Base-by-base conservation (phyloP, 768 basidiomycete species). In the Boletus fagicola region DNA sequence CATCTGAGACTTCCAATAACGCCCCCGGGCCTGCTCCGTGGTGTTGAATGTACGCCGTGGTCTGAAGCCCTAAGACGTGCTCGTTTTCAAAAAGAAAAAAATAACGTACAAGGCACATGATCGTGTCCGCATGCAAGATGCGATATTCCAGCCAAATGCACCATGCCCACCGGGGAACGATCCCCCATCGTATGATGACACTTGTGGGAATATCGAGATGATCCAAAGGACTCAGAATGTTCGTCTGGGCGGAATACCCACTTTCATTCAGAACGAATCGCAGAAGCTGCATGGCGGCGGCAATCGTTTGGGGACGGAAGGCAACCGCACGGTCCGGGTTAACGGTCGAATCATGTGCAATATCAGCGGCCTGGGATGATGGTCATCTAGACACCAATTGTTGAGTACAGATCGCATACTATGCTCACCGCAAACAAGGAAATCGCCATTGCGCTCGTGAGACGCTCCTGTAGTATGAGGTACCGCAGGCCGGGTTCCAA, bases 101-200 rank as follows among this genome's bases (percentile, higher is more conserved):
- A 22, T 33, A 16, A 66, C 79, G 63, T 62, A 87, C 88, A 57
- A 86, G 62, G 47, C 67, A 66, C 5, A 76, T 68, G 46, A 87
- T 74, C 30, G 72, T 72, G 52, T 86, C 85, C 2, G 78, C 72
- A 36, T 83, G 70, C 30, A 78, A 75, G 39, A 74, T 66, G 22
- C 82, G 77, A 56, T 74, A 73, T 62, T 88, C 87, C 47, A 72
- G 67, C 85, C 87, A 90, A 8, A 78, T 68, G 12, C 66, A 70
- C 88, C 90, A 92, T 53, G 75, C 76, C 88, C 88, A 90, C 1
- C 80, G 77, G 3, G 87, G 67, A 12, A 79, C 71, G 12, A 76
- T 60, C 31, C 83, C 81, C 83, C 84, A 89, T 58, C 72, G 72
- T n/a, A 87, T 53, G n/a, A 90, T 66, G 22, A 87, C 75, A 7